These are phyloP conservation scores for Cadophora malorum DNA, from an alignment of 2,329 filamentous ascomycete species.

Conservation along the genomic window DNA sequence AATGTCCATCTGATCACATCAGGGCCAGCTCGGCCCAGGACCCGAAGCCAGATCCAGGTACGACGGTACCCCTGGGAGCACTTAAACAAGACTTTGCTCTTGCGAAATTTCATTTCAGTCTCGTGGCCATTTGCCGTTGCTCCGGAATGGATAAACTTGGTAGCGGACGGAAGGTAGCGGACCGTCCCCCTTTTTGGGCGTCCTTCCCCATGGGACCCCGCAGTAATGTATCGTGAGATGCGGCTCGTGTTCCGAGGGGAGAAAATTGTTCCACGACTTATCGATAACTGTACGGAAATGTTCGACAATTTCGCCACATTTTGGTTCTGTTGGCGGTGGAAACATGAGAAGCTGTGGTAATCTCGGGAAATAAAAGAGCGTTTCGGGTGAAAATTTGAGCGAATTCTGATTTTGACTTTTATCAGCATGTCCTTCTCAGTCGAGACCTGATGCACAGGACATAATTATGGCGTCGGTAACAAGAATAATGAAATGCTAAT, in stretches of 20 bases:
- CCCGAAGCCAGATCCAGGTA: not conserved
- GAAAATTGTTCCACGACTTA: not conserved
- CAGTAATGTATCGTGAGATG: not conserved
- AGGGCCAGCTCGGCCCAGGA: conserved; percentile 6
- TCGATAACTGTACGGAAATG: too few species aligned
- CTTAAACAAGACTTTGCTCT: not conserved
- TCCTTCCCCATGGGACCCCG: not conserved
- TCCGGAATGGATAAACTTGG: not conserved
- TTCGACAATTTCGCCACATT: too few species aligned
- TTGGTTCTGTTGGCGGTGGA: too few species aligned
- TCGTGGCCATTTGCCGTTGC: not conserved
- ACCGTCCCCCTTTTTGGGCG: not conserved
- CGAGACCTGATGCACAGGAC: too few species aligned
- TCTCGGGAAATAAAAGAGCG: too few species aligned
- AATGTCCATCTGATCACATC: conserved; percentile 1
- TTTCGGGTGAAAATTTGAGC: too few species aligned
- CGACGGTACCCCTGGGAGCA: too few species aligned
- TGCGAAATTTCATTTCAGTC: not conserved
- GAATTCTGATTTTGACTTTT: too few species aligned
- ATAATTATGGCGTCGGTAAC: too few species aligned
- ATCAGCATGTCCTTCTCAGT: too few species aligned
- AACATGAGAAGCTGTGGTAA: too few species aligned
- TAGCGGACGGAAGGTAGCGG: not conserved
- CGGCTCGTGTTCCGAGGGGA: not conserved
- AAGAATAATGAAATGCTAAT: too few species aligned